Evolutionary conservation across 495 filamentous ascomycete species (phyloP).

Genomic region (Podospora australis): DNA sequence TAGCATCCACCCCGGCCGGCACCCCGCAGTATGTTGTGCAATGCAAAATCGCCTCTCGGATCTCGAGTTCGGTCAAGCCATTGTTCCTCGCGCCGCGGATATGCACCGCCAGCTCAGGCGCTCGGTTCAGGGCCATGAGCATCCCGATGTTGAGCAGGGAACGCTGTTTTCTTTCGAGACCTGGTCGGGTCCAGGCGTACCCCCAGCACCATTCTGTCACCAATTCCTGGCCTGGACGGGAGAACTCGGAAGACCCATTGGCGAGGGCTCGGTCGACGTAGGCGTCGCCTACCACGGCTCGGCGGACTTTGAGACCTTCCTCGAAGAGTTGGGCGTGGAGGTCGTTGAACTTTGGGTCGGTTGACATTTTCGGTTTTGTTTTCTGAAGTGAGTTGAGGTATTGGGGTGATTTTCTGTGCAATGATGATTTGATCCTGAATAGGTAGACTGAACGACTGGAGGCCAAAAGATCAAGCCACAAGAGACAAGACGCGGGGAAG

Average conservation of each 20-base stretch:
- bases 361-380: slow-evolving; percentile 19
- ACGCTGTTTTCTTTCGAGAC: slow-evolving; percentile 48
- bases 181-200: slow-evolving; percentile 47
- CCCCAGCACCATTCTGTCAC: slow-evolving; percentile 53
- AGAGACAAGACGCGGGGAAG: too few species aligned
- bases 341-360: slow-evolving; percentile 24
- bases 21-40: slow-evolving; percentile 50
- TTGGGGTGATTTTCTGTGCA: too few species aligned
- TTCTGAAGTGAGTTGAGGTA: background rate
- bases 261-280: slow-evolving; percentile 44
- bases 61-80: slow-evolving; percentile 46
- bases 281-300: slow-evolving; percentile 43
- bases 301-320: slow-evolving; percentile 47
- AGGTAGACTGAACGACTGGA: too few species aligned
- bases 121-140: slow-evolving; percentile 46
- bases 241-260: slow-evolving; percentile 42
- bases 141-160: slow-evolving; percentile 49
- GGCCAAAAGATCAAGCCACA: too few species aligned
- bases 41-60: slow-evolving; percentile 50
- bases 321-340: slow-evolving; percentile 48
- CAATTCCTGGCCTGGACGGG: slow-evolving; percentile 44
- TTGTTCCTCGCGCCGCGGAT: slow-evolving; percentile 50
- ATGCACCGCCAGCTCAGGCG: slow-evolving; percentile 48
- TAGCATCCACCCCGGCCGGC: slow-evolving; percentile 51
- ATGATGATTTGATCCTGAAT: too few species aligned